Conservation (phyloP, 2,329 filamentous ascomycete species). For the Eutypella sp. region DNA sequence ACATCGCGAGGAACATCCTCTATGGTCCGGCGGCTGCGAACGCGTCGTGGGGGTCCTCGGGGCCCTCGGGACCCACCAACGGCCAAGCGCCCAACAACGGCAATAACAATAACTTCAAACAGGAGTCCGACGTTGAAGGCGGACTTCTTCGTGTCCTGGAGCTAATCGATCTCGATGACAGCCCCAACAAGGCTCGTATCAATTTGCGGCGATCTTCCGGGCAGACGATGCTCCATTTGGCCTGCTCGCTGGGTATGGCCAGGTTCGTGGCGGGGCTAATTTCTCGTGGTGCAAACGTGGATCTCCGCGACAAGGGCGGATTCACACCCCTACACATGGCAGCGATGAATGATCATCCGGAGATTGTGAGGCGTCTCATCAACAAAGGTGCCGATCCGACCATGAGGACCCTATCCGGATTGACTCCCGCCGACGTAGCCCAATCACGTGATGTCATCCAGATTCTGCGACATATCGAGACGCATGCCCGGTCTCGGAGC, state of each 20-base stretch:
- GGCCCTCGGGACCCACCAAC: conserved; percentile 34
- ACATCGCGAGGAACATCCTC: conserved; percentile 58
- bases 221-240: conserved; percentile 77
- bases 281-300: conserved; percentile 70
- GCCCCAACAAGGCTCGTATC: conserved; percentile 59
- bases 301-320: conserved; percentile 70
- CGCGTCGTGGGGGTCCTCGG: conserved; percentile 31
- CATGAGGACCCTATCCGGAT: conserved; percentile 63
- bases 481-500: conserved; percentile 63
- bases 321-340: conserved; percentile 82
- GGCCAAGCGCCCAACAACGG: conserved; percentile 42
- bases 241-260: conserved; percentile 68
- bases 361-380: conserved; percentile 72
- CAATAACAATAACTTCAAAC: conserved; percentile 31
- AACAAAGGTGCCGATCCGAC: conserved; percentile 68
- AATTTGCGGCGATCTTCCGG: conserved; percentile 63
- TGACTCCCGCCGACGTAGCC: conserved; percentile 67
- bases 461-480: conserved; percentile 57
- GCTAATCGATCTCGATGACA: conserved; percentile 73
- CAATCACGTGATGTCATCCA: conserved; percentile 59
- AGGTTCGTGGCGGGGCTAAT: conserved; percentile 73
- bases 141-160: conserved; percentile 71
- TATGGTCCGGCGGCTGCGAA: conserved; percentile 48
- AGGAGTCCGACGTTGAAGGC: conserved; percentile 52
- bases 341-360: conserved; percentile 67